These are phyloP conservation scores for Paramecium tetraurelia DNA, from an alignment of 73 alveolate species.

Conservation along the genomic window DNA sequence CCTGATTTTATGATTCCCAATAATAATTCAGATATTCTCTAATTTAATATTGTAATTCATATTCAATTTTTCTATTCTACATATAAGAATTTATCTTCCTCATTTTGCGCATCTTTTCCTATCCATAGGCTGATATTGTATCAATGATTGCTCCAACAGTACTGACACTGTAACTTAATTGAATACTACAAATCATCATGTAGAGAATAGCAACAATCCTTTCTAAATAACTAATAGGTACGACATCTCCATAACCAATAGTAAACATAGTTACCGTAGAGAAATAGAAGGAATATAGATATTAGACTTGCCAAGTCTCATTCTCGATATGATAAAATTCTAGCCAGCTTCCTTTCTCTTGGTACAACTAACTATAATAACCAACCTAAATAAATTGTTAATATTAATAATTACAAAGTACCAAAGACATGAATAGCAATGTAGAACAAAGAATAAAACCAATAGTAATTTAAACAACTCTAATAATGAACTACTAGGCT, in stretches of 20 bases:
- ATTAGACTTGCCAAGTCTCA: not conserved
- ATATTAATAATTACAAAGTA: not conserved
- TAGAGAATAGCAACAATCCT: constrained; percentile 32
- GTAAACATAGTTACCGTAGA: constrained; percentile 60
- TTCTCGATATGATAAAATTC: not conserved
- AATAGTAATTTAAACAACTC: constrained; percentile 1
- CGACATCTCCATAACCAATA: constrained; percentile 62
- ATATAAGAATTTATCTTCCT: constrained; percentile 26
- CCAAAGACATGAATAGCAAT: constrained; percentile 15
- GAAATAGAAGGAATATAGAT: constrained; percentile 50
- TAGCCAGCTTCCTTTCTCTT: constrained; percentile 11
- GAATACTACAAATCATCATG: constrained; percentile 51
- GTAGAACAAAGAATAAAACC: constrained; percentile 14
- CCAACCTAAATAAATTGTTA: not conserved
- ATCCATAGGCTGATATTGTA: constrained; percentile 46
- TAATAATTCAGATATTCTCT: constrained; percentile 22
- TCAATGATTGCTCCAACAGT: constrained; percentile 58
- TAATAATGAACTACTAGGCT: constrained; percentile 17
- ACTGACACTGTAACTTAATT: constrained; percentile 37
- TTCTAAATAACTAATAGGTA: constrained; percentile 40
- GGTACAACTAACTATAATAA: not conserved
- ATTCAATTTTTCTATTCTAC: constrained; percentile 45
- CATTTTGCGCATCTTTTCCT: constrained; percentile 45
- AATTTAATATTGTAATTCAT: constrained; percentile 36
- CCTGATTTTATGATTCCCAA: constrained; percentile 37